phyloP scores from a whole-genome alignment of 73 alveolate species.

The Tetrahymena borealis region DNA sequence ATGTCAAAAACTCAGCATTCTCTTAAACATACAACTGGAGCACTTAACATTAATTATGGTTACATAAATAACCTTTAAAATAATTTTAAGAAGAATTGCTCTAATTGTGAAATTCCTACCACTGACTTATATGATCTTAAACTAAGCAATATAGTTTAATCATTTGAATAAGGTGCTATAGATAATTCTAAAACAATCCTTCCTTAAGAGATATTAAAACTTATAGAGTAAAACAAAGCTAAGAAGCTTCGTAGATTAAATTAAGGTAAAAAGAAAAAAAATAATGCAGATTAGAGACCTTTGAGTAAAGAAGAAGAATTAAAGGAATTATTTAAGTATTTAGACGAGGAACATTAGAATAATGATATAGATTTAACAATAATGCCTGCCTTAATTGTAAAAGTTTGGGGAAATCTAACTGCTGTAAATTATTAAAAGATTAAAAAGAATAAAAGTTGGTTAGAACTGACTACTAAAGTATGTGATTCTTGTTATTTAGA shows the following conservation, averaged over 20 bases:
- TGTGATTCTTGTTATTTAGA: background rate
- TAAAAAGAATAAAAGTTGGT: background rate
- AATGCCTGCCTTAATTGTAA: constrained; percentile 33
- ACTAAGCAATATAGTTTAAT: constrained; percentile 11
- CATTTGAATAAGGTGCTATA: constrained; percentile 16
- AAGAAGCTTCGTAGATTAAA: constrained; percentile 12
- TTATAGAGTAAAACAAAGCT: constrained; percentile 7
- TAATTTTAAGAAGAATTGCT: constrained; percentile 14
- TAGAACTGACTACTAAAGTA: background rate
- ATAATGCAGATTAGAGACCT: constrained; percentile 4
- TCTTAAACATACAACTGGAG: background rate
- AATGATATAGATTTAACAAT: constrained; percentile 13
- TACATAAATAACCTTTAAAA: background rate
- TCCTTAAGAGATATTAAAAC: constrained; percentile 19
- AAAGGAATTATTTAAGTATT: constrained; percentile 18
- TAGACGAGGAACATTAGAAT: constrained; percentile 36
- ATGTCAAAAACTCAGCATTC: background rate
- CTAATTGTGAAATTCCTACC: constrained; percentile 24
- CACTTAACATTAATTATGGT: constrained; percentile 3
- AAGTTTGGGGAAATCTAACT: constrained; percentile 33
- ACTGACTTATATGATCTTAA: constrained; percentile 6
- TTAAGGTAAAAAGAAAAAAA: constrained; percentile 4
- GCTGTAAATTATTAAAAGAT: background rate
- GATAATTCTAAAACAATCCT: constrained; percentile 15
- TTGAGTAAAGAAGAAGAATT: constrained; percentile 16